Conservation (phyloP, 2,329 filamentous ascomycete genomes). For the Aureobasidium sp. region DNA sequence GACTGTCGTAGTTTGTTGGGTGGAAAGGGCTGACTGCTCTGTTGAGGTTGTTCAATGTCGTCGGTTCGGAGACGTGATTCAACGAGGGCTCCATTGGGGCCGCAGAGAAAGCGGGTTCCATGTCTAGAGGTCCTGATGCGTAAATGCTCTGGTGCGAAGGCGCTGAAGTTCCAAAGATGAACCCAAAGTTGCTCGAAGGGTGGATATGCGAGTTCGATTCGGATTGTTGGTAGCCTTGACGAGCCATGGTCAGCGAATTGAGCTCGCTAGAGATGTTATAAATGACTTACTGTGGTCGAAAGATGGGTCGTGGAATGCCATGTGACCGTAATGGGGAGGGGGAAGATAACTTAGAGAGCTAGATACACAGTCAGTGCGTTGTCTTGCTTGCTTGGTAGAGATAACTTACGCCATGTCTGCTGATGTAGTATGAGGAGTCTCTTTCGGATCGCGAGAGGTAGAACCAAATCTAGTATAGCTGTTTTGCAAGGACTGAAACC, state of each 20-base stretch:
- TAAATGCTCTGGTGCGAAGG: slow-evolving; percentile 7
- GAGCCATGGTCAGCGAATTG: neutral
- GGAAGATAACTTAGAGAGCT: slow-evolving; percentile 30
- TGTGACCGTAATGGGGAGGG: slow-evolving; percentile 27
- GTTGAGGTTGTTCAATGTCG: slow-evolving; percentile 9
- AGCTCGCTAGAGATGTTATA: too few relatives aligned
- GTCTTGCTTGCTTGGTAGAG: neutral
- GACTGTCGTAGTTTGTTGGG: slow-evolving; percentile 10
- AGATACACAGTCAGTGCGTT: neutral
- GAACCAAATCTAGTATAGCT: neutral
- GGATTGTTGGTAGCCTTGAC: slow-evolving; percentile 1
- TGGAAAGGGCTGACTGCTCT: slow-evolving; percentile 10
- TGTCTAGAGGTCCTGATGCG: slow-evolving; percentile 3
- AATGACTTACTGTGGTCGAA: slow-evolving; percentile 25
- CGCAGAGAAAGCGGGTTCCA: slow-evolving; percentile 3
- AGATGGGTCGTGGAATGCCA: slow-evolving; percentile 18
- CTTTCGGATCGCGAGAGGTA: neutral
- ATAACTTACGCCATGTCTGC: slow-evolving; percentile 28
- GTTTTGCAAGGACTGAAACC: neutral
- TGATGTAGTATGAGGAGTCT: slow-evolving; percentile 20
- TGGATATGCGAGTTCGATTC: neutral
- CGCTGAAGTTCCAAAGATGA: slow-evolving; percentile 7
- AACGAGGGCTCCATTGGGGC: slow-evolving; percentile 2
- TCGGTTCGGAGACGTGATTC: neutral
- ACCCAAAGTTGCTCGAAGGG: slow-evolving; percentile 2